Evolutionary conservation across 2,329 filamentous ascomycete genomes (phyloP).

Genomic region (Drechslerella dactyloides): DNA sequence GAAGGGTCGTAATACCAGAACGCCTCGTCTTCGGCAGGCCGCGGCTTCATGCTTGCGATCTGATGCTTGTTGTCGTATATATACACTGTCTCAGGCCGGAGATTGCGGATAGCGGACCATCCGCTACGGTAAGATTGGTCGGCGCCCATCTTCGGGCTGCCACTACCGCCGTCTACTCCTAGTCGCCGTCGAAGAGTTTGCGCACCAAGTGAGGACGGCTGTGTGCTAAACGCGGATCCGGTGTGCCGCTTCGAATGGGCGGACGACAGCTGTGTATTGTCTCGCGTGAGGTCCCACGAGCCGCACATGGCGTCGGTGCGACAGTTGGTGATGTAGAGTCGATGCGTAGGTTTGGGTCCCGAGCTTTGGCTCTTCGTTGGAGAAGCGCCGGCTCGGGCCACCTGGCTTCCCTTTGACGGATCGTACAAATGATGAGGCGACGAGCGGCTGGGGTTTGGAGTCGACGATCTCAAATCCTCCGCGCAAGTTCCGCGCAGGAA

Average conservation of each 20-base stretch:
- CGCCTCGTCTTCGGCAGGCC: slow-evolving; percentile 33
- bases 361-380: slow-evolving; percentile 9
- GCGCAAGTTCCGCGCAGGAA: slow-evolving; percentile 48
- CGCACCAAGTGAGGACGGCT: slow-evolving; percentile 27
- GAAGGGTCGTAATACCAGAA: slow-evolving; percentile 45
- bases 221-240: slow-evolving; percentile 37
- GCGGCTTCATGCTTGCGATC: slow-evolving; percentile 32
- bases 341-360: slow-evolving; percentile 25
- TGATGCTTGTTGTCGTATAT: slow-evolving; percentile 38
- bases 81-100: slow-evolving; percentile 24
- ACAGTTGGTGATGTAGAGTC: slow-evolving; percentile 44
- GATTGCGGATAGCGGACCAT: slow-evolving; percentile 41
- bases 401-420: slow-evolving; percentile 25
- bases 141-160: slow-evolving; percentile 17
- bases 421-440: slow-evolving; percentile 17
- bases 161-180: slow-evolving; percentile 13
- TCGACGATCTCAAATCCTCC: slow-evolving; percentile 27
- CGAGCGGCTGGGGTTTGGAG: slow-evolving; percentile 21
- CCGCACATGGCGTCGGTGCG: slow-evolving; percentile 23
- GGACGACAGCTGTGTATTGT: slow-evolving; percentile 38
- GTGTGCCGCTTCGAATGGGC: slow-evolving; percentile 26
- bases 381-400: slow-evolving; percentile 6
- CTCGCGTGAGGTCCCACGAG: slow-evolving; percentile 31
- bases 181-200: slow-evolving; percentile 19
- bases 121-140: slow-evolving; percentile 28